These are phyloP conservation scores for Pezicula carpinea DNA, from an alignment of 2,329 filamentous ascomycete genomes.

Conservation along the genomic window DNA sequence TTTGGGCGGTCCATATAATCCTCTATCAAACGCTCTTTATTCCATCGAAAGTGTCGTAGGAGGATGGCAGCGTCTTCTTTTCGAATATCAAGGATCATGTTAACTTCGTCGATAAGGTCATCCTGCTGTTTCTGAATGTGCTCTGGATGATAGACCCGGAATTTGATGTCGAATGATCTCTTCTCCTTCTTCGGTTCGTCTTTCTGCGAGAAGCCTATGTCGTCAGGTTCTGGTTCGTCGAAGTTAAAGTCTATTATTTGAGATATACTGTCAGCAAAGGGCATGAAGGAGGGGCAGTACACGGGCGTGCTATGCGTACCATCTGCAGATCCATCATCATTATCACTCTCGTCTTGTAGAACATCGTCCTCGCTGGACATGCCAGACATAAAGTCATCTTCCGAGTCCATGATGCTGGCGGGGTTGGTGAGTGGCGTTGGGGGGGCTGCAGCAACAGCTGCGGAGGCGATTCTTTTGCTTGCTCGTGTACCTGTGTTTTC, in stretches of 20 bases:
- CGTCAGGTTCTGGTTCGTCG: slow-evolving; percentile 44
- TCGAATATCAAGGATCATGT: slow-evolving; percentile 82
- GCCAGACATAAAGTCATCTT: slow-evolving; percentile 88
- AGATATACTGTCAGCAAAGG: slow-evolving; percentile 3
- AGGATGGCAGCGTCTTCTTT: slow-evolving; percentile 89
- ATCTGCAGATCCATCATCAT: slow-evolving; percentile 55
- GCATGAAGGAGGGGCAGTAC: slow-evolving; percentile 1
- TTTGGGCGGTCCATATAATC: slow-evolving; percentile 90
- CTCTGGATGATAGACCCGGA: slow-evolving; percentile 70
- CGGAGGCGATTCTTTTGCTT: slow-evolving; percentile 31
- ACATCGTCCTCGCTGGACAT: slow-evolving; percentile 73
- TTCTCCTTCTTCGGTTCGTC: slow-evolving; percentile 68
- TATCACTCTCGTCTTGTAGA: slow-evolving; percentile 73
- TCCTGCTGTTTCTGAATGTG: slow-evolving; percentile 86
- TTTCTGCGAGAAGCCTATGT: slow-evolving; percentile 47
- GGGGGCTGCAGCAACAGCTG: slow-evolving; percentile 37
- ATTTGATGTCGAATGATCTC: slow-evolving; percentile 79
- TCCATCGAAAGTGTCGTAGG: slow-evolving; percentile 87
- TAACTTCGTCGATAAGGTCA: slow-evolving; percentile 82
- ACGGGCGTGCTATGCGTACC: slow-evolving; percentile 17
- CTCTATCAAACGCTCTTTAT: slow-evolving; percentile 91
- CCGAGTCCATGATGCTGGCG: slow-evolving; percentile 78
- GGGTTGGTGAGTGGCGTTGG: slow-evolving; percentile 52
- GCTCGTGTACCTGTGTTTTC: slow-evolving; percentile 29
- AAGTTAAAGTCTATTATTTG: slow-evolving; percentile 28